A percentile compares a stretch with the other conserved stretches of the same genome.
Conservation (phyloP, 2,329 filamentous ascomycete genomes). For the Trichoderma sp. region DNA sequence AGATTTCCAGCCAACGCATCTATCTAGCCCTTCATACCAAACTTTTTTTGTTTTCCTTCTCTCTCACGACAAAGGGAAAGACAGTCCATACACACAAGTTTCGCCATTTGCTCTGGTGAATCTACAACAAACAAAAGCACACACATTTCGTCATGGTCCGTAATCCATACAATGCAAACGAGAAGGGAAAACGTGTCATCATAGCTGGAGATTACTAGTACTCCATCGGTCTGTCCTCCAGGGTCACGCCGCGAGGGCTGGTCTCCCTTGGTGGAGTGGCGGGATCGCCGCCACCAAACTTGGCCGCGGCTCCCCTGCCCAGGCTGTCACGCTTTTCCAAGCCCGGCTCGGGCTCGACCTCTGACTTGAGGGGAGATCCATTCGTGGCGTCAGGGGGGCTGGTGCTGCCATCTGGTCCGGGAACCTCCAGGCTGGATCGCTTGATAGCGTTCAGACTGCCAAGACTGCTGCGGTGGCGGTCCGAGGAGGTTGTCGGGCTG, state of each 20-base stretch:
- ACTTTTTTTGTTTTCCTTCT: background rate
- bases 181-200: background rate
- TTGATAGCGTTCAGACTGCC: constrained; percentile 54
- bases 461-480: constrained; percentile 52
- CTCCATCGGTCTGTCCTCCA: constrained; percentile 56
- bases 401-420: constrained; percentile 53
- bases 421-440: constrained; percentile 79
- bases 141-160: constrained; percentile 23
- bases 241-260: constrained; percentile 47
- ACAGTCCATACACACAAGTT: background rate
- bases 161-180: constrained; percentile 23
- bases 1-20: constrained; percentile 8
- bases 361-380: constrained; percentile 36
- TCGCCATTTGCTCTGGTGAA: constrained; percentile 4
- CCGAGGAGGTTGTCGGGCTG: constrained; percentile 59
- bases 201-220: constrained; percentile 38
- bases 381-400: constrained; percentile 46
- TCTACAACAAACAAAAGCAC: constrained; percentile 15
- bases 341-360: constrained; percentile 25
- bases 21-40: constrained; percentile 12
- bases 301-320: constrained; percentile 47
- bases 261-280: constrained; percentile 35
- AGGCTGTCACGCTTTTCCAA: constrained; percentile 66
- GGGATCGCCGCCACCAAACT: constrained; percentile 49
- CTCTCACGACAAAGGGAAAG: constrained; percentile 5